Evolutionary conservation across 306 rosid species (phyloP), one percentile per base, ranked within the genome.

Genomic region (Echinosophora koreensis): DNA sequence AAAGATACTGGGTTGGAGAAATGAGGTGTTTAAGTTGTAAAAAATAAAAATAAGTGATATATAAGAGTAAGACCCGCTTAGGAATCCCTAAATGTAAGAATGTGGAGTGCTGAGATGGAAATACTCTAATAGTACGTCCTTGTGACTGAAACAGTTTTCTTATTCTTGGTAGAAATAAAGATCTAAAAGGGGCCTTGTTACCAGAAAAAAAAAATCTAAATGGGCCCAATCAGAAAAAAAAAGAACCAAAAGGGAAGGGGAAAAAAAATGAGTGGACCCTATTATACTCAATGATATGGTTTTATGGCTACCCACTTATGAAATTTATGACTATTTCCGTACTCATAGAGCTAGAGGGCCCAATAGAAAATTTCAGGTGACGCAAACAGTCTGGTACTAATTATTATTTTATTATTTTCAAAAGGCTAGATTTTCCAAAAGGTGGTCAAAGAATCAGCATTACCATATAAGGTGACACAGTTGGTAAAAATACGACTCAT

Each of bases 281-380:
- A 0, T 58, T 37, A 64, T 73, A 51, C 79, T 68, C 68, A 42
- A n/a, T 34, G 35, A 4, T 51, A n/a, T 3, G 52, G 76, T 66
- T 79, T 74, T 12, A 32, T 56, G 77, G 76, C 64, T 17, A 14
- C 74, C 84, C 86, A 83, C 77, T 57, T 74, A 69, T 49, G 4
- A 35, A 49, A 69, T 32, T 0, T n/a, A 18, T 0, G 22, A 37
- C 9, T 9, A 37, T 76, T 76, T 65, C 46, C 52, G 28, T 56
- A 52, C 49, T 77, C 46, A 67, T 47, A 47, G 4, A 56, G 39
- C n/a, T n/a, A n/a, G 18, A 66, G 54, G 17, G 46, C 69, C 22
- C 5, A 77, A 58, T 57, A 68, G 41, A 69, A 39, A 77, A 72
- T 44, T 34, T n/a, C 49, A 1, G 10, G 56, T 11, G 27, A 62